Evolutionary conservation across 2,329 filamentous ascomycete species (phyloP), one percentile per base, ranked within the genome.

Genomic region (Pestalotiopsis sp.): DNA sequence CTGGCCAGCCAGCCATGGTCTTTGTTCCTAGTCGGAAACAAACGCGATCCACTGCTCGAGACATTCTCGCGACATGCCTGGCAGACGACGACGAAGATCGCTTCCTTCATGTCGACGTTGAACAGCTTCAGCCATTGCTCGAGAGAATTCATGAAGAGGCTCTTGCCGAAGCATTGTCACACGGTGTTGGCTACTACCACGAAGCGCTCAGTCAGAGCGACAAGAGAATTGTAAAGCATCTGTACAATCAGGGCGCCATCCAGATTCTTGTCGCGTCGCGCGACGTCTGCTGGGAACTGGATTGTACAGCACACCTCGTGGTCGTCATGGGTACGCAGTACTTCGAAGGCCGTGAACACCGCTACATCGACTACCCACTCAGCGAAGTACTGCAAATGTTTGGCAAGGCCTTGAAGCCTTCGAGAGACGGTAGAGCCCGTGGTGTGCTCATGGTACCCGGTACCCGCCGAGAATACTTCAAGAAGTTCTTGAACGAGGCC

Each of bases 341-440:
- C 82, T 99, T 95, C 73, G 96, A 99, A 76, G 96, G 96, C 6
- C 91, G 94, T 64, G 95, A 99, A 81, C 97, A 99, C 80, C 92
- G 97, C 70, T 99, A 99, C 79, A 91, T 98, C 66, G 96, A 99
- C 80, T 99, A 99, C 76, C 92, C 94, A 3, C 89, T 98, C 72
- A 95, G 92, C 76, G 96, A 99, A 77, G 90, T 99, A 17, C 83
- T 99, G 67, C 96, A 99, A 77, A 99, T 99, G 95, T 97, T 98
- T 75, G 96, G 96, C 74, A 97, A 96, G 80, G 93, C 96, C 49
- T 90, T 95, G 67, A 90, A 92, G 56, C 90, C 94, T 1, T 88
- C 91, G 3, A 87, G 91, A 76, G 94, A 97, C 75, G 93, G 93
- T 68, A 88, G 92, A 68, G 92, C 93, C 60, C 93, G 93, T 70